phyloP scores from a whole-genome alignment of 2,329 filamentous ascomycete species.

The Alternaria gaisen region DNA sequence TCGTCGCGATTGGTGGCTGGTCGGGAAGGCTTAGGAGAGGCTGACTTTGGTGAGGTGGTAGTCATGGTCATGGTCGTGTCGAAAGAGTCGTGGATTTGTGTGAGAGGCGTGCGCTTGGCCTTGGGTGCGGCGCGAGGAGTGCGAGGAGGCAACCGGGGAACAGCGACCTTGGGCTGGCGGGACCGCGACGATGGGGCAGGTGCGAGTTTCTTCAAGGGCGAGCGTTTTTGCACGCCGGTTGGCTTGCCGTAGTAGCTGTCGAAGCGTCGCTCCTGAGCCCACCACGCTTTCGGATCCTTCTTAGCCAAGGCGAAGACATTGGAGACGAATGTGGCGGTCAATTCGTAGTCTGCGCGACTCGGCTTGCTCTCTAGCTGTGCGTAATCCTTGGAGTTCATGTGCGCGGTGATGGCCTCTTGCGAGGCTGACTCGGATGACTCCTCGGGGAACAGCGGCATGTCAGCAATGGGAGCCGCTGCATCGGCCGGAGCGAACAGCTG shows the following conservation, averaged over 20 bases:
- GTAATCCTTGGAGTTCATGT: conserved; percentile 47
- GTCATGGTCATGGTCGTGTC: conserved; percentile 35
- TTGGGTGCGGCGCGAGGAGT: conserved; percentile 47
- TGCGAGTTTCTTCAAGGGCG: conserved; percentile 48
- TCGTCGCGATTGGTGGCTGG: conserved; percentile 76
- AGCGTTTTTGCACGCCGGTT: conserved; percentile 52
- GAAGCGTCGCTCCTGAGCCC: conserved; percentile 59
- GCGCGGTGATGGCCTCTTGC: conserved; percentile 41
- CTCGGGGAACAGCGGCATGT: conserved; percentile 49
- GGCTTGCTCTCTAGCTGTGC: conserved; percentile 43
- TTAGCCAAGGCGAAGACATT: conserved; percentile 43
- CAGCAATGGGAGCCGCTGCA: conserved; percentile 37
- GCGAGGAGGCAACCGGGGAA: conserved; percentile 44
- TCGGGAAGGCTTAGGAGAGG: conserved; percentile 49
- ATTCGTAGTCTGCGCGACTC: conserved; percentile 49
- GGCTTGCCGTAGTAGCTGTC: conserved; percentile 58
- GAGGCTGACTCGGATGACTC: conserved; percentile 36
- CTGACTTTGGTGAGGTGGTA: conserved; percentile 27
- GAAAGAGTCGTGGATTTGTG: conserved; percentile 45
- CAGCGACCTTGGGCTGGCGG: conserved; percentile 45
- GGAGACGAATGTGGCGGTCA: conserved; percentile 45
- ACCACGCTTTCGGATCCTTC: conserved; percentile 55
- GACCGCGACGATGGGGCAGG: conserved; percentile 47
- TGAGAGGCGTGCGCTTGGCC: conserved; percentile 47
- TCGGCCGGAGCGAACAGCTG: conserved; percentile 46